phyloP scores from a whole-genome alignment of 169 alveolate species.

The Theileria sp. region DNA sequence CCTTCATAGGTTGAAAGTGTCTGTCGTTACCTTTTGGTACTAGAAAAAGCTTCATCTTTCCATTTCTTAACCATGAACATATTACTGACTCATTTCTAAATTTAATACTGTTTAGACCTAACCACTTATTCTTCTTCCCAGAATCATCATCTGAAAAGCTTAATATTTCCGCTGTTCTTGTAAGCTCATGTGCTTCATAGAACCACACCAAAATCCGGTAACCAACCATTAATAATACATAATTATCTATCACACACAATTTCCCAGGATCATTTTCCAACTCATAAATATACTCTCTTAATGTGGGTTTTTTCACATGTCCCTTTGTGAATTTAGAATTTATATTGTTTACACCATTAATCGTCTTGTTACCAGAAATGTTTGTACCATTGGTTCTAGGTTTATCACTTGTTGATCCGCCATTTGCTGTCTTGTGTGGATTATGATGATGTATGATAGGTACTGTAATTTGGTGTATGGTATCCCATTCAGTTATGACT shows the following conservation, averaged over 20 bases:
- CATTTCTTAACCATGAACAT: conserved; percentile 36
- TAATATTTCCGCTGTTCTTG: conserved; percentile 49
- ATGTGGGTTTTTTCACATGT: conserved; percentile 14
- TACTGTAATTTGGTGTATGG: conserved; percentile 4
- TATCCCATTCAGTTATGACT: conserved; percentile 59
- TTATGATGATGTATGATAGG: neutral
- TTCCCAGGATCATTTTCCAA: conserved; percentile 25
- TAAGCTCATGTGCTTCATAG: conserved; percentile 42
- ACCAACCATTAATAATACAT: conserved; percentile 43
- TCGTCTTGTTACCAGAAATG: neutral
- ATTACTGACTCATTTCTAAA: neutral
- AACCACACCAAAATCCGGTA: conserved; percentile 49
- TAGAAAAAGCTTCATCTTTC: conserved; percentile 35
- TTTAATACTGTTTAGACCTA: conserved; percentile 25
- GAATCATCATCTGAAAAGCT: conserved; percentile 33
- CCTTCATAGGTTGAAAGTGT: conserved; percentile 7
- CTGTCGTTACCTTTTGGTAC: conserved; percentile 26
- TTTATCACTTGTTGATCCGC: neutral
- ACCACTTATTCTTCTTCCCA: conserved; percentile 23
- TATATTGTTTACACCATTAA: neutral
- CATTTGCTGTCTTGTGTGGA: neutral
- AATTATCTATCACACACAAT: conserved; percentile 28
- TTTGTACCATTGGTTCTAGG: neutral
- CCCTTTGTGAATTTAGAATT: neutral
- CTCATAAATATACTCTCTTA: conserved; percentile 49